Evolutionary conservation across 1,139 yeast genomes (phyloP), one percentile per base, ranked within the genome.

Genomic region (Lodderomyces pseudojiufengensis): DNA sequence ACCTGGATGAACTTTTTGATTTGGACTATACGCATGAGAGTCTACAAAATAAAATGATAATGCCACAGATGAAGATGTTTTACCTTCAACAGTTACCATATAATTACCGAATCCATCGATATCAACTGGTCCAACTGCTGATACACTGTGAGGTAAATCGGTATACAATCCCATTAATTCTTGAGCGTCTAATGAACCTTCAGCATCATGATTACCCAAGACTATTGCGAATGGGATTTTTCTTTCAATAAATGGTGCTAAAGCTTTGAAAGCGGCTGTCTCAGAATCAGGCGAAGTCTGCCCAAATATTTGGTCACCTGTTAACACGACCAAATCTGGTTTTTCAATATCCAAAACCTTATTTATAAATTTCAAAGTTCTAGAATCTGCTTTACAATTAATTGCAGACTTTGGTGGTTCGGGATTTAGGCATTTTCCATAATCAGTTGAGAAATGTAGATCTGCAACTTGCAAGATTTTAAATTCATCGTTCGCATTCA

Each of bases 241-340:
- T 27, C 86, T 65, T 20, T 63, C 48, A 16, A 88, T 71, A 31
- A 84, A 73, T 1, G 95, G 95, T 4, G 75, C 66, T n/a, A 84
- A 68, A 0, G 83, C 92, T 54, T 90, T 90, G 45, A 82, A 68
- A 13, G 87, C 49, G 0, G 95, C 79, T 0, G 95, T 77, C 51
- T 82, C 84, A 0, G 95, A 71, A 53, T 90, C 97, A 1, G 84
- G 85, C 1, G 86, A 68, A 8, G 65, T 69, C 14, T 73, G 74
- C 1, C 92, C 92, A 61, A 78, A 79, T 1, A 86, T 69, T 55
- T 84, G 95, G 59, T 90, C 97, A 9, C 97, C 97, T 0, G 95
- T 80, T 41, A 85, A 61, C 0, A 87, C 88, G 1, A 85, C 92
- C 31, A 87, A 57, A 51, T 88, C 86, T 0, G 97, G 97, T 25